phyloP scores from a whole-genome alignment of 2,329 filamentous ascomycete species.

The Trichoderma harzianum region DNA sequence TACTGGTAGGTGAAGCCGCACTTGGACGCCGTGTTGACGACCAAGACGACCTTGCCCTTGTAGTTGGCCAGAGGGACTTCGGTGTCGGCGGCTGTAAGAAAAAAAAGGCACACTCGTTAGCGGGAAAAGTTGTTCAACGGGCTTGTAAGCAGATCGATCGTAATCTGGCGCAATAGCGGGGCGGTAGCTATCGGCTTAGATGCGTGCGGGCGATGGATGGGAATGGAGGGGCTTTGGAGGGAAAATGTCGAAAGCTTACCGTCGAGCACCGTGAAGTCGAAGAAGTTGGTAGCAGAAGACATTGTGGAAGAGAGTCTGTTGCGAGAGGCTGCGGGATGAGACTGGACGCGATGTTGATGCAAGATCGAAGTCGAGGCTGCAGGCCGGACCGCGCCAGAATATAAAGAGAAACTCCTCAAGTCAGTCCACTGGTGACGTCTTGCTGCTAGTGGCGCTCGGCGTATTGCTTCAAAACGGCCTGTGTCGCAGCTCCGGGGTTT shows the following conservation, averaged over 20 bases:
- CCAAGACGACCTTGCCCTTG: constrained; percentile 88
- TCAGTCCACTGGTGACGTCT: constrained; percentile 16
- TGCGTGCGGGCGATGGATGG: too few species aligned
- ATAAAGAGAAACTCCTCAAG: neutral
- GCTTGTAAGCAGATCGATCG: neutral
- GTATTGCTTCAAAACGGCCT: neutral
- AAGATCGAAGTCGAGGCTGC: neutral
- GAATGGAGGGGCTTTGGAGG: neutral
- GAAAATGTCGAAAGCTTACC: constrained; percentile 51
- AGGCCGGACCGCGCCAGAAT: neutral
- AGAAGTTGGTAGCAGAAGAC: constrained; percentile 55
- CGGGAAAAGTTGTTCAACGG: neutral
- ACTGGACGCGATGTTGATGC: constrained; percentile 8
- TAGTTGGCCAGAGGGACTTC: constrained; percentile 67
- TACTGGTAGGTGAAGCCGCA: constrained; percentile 99
- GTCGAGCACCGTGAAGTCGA: constrained; percentile 80
- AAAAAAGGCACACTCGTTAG: neutral
- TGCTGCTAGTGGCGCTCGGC: constrained; percentile 10
- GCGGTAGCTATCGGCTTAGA: neutral
- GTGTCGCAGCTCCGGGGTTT: neutral
- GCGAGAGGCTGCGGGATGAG: neutral
- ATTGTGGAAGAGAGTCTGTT: constrained; percentile 27
- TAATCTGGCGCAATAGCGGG: neutral
- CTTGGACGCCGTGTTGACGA: constrained; percentile 98
- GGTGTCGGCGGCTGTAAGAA: constrained; percentile 48